Evolutionary conservation across 257 asterid genomes (phyloP).

Genomic region (Penstemon eatonii): DNA sequence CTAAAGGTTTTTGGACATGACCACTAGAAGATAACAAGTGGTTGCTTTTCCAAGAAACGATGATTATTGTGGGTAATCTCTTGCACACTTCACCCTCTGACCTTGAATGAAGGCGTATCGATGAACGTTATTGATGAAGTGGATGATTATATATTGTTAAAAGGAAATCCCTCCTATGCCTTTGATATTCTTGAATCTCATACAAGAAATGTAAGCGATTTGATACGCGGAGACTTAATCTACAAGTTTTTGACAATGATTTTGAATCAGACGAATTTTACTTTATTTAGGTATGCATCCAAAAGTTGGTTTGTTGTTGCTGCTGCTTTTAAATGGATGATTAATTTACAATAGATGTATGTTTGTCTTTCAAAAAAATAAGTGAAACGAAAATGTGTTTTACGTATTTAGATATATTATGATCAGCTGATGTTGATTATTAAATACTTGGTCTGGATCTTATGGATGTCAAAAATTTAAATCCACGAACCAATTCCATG

Average conservation of each 20-base stretch:
- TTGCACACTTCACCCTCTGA: not conserved
- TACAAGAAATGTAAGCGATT: not conserved
- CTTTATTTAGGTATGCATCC: no score
- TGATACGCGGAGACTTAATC: no score
- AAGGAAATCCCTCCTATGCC: not conserved
- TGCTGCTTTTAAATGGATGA: not conserved
- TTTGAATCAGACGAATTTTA: no score
- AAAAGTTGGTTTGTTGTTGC: not conserved
- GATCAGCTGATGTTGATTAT: no score
- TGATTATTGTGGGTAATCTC: not conserved
- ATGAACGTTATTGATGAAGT: not conserved
- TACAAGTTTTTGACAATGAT: no score
- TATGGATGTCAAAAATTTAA: no score
- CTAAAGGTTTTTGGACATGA: not conserved
- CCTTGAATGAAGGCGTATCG: not conserved
- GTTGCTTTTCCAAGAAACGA: constrained; percentile 7
- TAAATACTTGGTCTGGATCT: no score
- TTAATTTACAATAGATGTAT: not conserved
- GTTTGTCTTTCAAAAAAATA: no score
- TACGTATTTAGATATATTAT: no score
- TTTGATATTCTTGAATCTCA: not conserved
- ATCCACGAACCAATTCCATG: no score
- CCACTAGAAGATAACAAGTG: not conserved
- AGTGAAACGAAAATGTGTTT: no score
- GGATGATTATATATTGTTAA: not conserved